phyloP scores from a whole-genome alignment of 768 basidiomycete genomes.

The Leucocoprinus sp. region DNA sequence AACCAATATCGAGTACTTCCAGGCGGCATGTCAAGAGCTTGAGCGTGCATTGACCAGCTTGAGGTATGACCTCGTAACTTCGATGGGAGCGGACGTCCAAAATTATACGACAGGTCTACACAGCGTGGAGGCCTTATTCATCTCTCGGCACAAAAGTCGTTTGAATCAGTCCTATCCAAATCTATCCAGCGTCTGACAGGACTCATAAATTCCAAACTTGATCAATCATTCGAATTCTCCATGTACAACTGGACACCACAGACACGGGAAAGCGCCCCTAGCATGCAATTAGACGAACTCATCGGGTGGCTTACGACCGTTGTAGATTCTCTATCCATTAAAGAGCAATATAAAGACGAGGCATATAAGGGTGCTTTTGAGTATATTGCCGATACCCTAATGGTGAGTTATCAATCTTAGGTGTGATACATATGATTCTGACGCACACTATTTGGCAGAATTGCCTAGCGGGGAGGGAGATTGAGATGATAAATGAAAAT shows the following conservation, averaged over 20 bases:
- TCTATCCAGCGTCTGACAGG: conserved; percentile 71
- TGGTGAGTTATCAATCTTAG: conserved; percentile 50
- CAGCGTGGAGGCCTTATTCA: conserved; percentile 79
- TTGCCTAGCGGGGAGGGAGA: conserved; percentile 69
- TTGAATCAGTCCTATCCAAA: conserved; percentile 57
- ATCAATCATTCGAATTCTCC: conserved; percentile 91
- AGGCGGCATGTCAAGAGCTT: conserved; percentile 75
- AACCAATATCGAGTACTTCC: conserved; percentile 88
- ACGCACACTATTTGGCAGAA: conserved; percentile 34
- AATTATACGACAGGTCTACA: conserved; percentile 46
- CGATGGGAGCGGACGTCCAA: neutral
- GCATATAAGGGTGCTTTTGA: conserved; percentile 84
- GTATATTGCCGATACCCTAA: conserved; percentile 81
- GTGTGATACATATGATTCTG: neutral
- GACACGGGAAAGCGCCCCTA: conserved; percentile 65
- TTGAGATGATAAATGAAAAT: conserved; percentile 79
- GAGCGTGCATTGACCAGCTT: conserved; percentile 78
- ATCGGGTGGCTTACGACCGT: conserved; percentile 95
- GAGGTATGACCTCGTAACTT: conserved; percentile 37
- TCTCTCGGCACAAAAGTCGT: conserved; percentile 54
- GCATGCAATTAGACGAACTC: conserved; percentile 92
- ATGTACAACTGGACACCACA: conserved; percentile 92
- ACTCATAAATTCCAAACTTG: conserved; percentile 85
- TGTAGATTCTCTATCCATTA: conserved; percentile 82
- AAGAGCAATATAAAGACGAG: conserved; percentile 79